Evolutionary conservation across 1,284 basidiomycete genomes (phyloP).

Genomic region (Marasmius sp.): DNA sequence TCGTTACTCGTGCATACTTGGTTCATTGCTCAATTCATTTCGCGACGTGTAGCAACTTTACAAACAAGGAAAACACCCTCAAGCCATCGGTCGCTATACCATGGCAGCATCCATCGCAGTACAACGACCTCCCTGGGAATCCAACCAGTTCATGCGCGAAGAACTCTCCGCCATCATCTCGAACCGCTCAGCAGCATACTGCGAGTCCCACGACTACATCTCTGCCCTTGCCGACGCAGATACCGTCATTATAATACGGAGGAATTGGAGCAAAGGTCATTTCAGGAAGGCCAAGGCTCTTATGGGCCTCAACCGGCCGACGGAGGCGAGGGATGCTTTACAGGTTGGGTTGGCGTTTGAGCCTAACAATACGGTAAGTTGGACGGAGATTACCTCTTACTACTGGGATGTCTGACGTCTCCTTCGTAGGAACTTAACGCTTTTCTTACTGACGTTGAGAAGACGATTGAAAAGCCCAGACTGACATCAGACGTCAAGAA

Average conservation of each 20-base stretch:
- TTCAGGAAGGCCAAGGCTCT: constrained; percentile 91
- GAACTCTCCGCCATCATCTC: constrained; percentile 88
- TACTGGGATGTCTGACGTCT: not conserved
- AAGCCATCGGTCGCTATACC: constrained; percentile 84
- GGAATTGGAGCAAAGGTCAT: constrained; percentile 94
- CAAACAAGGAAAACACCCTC: constrained; percentile 71
- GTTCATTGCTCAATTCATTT: not conserved
- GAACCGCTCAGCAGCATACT: constrained; percentile 88
- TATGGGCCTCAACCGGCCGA: constrained; percentile 66
- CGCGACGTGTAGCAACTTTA: constrained; percentile 58
- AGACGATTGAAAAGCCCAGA: constrained; percentile 6
- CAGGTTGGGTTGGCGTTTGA: constrained; percentile 88
- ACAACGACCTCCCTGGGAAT: constrained; percentile 90
- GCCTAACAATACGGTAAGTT: constrained; percentile 73
- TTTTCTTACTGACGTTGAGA: constrained; percentile 32
- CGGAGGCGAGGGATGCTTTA: constrained; percentile 84
- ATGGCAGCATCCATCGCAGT: constrained; percentile 82
- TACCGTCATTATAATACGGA: constrained; percentile 81
- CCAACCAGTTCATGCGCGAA: constrained; percentile 79
- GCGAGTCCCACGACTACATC: constrained; percentile 75
- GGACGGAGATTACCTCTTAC: not conserved
- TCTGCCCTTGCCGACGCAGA: constrained; percentile 91
- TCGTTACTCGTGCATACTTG: constrained; percentile 3
- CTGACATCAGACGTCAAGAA: constrained; percentile 13
- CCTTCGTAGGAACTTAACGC: constrained; percentile 27